phyloP scores from a whole-genome alignment of 208 protist species.

The Trypanosoma cruzi region DNA sequence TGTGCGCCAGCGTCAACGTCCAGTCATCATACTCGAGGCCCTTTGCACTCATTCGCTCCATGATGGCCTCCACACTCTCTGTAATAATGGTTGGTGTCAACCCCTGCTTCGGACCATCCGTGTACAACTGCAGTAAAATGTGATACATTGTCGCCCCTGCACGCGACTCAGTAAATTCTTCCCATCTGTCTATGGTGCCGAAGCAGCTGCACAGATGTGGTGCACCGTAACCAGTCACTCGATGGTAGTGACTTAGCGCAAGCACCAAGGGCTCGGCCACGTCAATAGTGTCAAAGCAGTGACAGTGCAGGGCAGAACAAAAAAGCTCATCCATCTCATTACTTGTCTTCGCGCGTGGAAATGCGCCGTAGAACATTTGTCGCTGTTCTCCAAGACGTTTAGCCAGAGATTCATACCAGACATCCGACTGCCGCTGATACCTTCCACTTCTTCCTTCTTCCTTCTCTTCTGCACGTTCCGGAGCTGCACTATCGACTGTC shows the following conservation, averaged over 20 bases:
- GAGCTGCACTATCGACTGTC: not conserved
- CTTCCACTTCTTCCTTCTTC: not conserved
- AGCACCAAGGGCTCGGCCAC: constrained; percentile 16
- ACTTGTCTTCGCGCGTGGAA: constrained; percentile 7
- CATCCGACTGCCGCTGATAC: not conserved
- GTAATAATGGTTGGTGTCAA: constrained; percentile 17
- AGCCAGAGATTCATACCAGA: constrained; percentile 10
- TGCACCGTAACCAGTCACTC: constrained; percentile 19
- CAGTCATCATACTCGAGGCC: constrained; percentile 29
- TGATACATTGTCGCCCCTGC: constrained; percentile 18
- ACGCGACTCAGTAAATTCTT: constrained; percentile 10
- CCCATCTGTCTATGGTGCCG: constrained; percentile 19
- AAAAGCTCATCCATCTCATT: constrained; percentile 28
- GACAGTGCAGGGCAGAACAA: constrained; percentile 7
- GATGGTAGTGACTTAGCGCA: constrained; percentile 17
- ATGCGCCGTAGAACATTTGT: constrained; percentile 20
- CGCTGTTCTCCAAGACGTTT: constrained; percentile 4
- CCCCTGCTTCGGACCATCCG: constrained; percentile 17
- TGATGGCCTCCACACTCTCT: constrained; percentile 23
- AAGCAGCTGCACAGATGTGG: constrained; percentile 21
- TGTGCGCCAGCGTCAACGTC: constrained; percentile 27
- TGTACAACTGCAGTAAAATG: constrained; percentile 26
- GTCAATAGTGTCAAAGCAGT: constrained; percentile 24
- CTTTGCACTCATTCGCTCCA: constrained; percentile 24
- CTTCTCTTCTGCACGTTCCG: not conserved